Conservation (phyloP, 1,284 basidiomycete species). For the Vanrija sp. region DNA sequence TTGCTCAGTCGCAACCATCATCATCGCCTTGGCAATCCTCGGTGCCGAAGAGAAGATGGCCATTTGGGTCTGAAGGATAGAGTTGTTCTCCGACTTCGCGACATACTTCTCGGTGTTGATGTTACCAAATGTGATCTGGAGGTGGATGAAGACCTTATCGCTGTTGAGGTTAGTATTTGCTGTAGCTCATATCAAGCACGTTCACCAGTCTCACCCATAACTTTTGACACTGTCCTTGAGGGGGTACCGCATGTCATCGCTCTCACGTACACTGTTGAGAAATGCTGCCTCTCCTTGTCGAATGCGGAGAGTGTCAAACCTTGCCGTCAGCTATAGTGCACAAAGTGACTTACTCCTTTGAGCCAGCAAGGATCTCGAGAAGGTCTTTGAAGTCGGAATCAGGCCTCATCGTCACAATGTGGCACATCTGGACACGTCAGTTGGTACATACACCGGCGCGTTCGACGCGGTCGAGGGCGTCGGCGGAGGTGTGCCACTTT, state of each 20-base stretch:
- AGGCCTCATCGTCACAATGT: constrained; percentile 21
- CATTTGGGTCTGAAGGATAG: constrained; percentile 26
- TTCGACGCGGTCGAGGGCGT: too few relatives aligned
- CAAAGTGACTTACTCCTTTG: constrained; percentile 23
- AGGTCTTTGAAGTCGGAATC: constrained; percentile 21
- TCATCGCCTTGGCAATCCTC: constrained; percentile 40
- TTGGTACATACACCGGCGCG: too few relatives aligned
- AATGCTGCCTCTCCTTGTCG: constrained; percentile 40
- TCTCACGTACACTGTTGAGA: constrained; percentile 33
- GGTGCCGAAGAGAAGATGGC: constrained; percentile 35
- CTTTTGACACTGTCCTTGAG: constrained; percentile 27
- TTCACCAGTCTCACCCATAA: constrained; percentile 20
- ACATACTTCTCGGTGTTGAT: constrained; percentile 29
- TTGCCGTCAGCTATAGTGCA: constrained; percentile 1
- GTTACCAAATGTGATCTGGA: constrained; percentile 41
- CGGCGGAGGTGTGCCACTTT: too few relatives aligned
- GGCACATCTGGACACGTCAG: constrained; percentile 18
- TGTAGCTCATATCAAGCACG: neutral
- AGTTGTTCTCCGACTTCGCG: constrained; percentile 25
- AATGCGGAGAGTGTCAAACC: constrained; percentile 39
- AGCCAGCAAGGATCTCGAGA: constrained; percentile 25
- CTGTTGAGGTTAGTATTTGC: constrained; percentile 21
- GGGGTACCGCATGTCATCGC: constrained; percentile 30
- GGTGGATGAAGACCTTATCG: constrained; percentile 46
- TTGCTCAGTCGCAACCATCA: constrained; percentile 23